Conservation (phyloP, 148 eudicot species). For the Rhododendron mucronatum region DNA sequence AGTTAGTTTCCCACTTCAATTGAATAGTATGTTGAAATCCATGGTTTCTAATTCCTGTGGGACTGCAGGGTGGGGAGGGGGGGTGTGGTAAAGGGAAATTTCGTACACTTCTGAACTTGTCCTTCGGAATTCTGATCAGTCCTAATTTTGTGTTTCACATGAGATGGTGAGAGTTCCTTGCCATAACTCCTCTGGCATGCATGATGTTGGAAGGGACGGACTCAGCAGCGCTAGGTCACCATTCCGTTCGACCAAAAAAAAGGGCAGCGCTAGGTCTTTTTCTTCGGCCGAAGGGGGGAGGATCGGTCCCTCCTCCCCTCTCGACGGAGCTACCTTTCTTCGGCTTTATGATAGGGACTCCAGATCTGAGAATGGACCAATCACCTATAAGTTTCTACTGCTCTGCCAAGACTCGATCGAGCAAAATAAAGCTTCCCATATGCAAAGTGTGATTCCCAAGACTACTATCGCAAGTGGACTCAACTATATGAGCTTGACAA, state of each 20-base stretch:
- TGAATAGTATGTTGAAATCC: background rate
- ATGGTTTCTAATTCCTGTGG: background rate
- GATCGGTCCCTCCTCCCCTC: too few species aligned
- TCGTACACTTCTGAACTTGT: background rate
- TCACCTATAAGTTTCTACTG: too few species aligned
- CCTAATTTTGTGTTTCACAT: background rate
- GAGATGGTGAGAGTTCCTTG: background rate
- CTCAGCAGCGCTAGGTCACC: background rate
- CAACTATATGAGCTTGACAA: too few species aligned
- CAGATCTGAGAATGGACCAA: too few species aligned
- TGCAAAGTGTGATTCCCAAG: too few species aligned
- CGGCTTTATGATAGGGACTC: background rate
- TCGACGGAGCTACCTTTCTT: background rate
- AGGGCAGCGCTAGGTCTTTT: background rate
- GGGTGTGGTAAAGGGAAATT: background rate
- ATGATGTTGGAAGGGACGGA: background rate
- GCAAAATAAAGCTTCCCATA: too few species aligned
- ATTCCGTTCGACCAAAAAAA: too few species aligned
- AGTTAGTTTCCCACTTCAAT: background rate
- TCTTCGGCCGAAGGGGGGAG: background rate
- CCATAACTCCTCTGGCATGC: background rate
- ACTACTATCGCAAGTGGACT: too few species aligned
- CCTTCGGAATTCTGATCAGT: background rate
- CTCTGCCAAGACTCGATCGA: too few species aligned
- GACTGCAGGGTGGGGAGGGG: background rate